phyloP scores from a whole-genome alignment of 2,329 filamentous ascomycete species.

The Geoglossum cookeanum region DNA sequence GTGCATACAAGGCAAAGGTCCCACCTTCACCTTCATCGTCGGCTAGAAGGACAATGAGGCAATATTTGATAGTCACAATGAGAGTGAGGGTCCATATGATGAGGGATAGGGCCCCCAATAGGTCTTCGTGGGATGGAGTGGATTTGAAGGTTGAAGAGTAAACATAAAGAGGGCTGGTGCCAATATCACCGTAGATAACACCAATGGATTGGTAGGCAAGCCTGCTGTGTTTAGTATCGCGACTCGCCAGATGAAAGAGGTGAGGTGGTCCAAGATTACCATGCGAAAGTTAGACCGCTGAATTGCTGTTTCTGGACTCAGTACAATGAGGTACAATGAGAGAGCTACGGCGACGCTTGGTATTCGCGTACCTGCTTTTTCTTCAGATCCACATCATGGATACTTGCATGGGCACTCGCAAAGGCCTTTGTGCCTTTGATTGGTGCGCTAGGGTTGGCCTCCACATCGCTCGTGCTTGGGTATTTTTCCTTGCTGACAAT shows the following conservation, averaged over 20 bases:
- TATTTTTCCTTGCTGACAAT: neutral
- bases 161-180: constrained; percentile 48
- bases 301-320: neutral
- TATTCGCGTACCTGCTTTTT: neutral
- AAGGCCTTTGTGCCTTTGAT: neutral
- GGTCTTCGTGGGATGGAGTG: constrained; percentile 35
- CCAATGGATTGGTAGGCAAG: constrained; percentile 46
- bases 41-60: constrained; percentile 43
- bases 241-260: neutral
- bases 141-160: constrained; percentile 46
- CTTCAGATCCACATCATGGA: neutral
- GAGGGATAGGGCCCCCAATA: constrained; percentile 46
- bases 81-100: constrained; percentile 51
- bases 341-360: neutral
- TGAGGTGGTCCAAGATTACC: neutral
- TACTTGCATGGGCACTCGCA: neutral
- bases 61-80: constrained; percentile 52
- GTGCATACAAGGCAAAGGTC: constrained; percentile 46
- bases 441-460: neutral
- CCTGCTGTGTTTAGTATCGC: constrained; percentile 15
- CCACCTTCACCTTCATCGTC: constrained; percentile 56
- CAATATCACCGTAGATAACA: constrained; percentile 53
- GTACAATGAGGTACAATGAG: neutral
- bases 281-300: neutral
- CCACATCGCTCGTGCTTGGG: neutral